Evolutionary conservation across 495 filamentous ascomycete genomes (phyloP).

Genomic region (Aspergillus bridgeri): DNA sequence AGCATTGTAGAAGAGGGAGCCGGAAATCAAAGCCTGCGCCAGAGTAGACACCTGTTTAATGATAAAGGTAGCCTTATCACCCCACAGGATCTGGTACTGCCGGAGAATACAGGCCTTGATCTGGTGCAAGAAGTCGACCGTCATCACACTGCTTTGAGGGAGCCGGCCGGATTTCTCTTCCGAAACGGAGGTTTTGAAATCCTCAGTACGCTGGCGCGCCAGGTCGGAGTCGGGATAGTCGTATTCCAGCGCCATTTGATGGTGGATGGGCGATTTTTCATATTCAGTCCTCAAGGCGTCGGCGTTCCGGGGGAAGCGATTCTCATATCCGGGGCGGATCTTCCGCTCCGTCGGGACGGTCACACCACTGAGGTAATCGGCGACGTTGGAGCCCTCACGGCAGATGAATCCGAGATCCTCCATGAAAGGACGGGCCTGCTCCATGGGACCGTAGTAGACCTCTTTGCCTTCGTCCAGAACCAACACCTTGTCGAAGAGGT

Average conservation of each 20-base stretch:
- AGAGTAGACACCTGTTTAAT: slow-evolving; percentile 54
- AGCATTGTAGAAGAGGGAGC: slow-evolving; percentile 42
- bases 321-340: slow-evolving; percentile 52
- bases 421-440: slow-evolving; percentile 63
- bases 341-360: slow-evolving; percentile 66
- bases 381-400: slow-evolving; percentile 63
- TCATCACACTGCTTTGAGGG: slow-evolving; percentile 48
- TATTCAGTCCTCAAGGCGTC: slow-evolving; percentile 36
- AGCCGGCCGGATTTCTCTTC: slow-evolving; percentile 42
- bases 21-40: slow-evolving; percentile 39
- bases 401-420: slow-evolving; percentile 66
- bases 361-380: slow-evolving; percentile 68
- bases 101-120: slow-evolving; percentile 52
- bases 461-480: slow-evolving; percentile 62
- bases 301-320: slow-evolving; percentile 45
- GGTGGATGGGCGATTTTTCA: slow-evolving; percentile 37
- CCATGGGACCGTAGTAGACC: slow-evolving; percentile 57
- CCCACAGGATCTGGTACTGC: slow-evolving; percentile 58
- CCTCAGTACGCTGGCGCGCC: slow-evolving; percentile 43
- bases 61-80: slow-evolving; percentile 56
- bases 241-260: slow-evolving; percentile 44
- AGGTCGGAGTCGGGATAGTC: slow-evolving; percentile 44
- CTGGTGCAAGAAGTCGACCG: slow-evolving; percentile 56
- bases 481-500: slow-evolving; percentile 64
- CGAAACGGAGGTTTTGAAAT: slow-evolving; percentile 46